Conservation (phyloP, 1,139 yeast genomes). For the Pichia sp. region DNA sequence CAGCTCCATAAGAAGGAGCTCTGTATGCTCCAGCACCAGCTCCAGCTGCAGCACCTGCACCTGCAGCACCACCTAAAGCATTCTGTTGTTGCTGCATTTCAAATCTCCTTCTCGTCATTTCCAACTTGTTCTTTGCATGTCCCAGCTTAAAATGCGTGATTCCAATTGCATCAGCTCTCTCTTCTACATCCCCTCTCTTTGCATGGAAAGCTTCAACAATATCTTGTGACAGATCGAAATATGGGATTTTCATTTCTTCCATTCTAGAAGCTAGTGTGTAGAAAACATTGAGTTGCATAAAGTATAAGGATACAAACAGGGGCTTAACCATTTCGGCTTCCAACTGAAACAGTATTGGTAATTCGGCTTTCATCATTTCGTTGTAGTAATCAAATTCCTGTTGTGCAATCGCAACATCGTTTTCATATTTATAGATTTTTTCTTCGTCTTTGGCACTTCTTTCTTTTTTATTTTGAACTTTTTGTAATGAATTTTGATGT, state of each 20-base stretch:
- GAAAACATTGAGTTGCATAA: slow-evolving; percentile 95
- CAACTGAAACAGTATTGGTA: slow-evolving; percentile 78
- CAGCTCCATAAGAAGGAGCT: slow-evolving; percentile 12
- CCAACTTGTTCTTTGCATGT: slow-evolving; percentile 77
- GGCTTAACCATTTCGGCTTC: slow-evolving; percentile 93
- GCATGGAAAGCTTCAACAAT: slow-evolving; percentile 69
- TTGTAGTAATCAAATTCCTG: slow-evolving; percentile 95
- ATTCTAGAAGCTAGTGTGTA: slow-evolving; percentile 83
- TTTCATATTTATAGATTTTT: slow-evolving; percentile 78
- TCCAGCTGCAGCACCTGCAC: slow-evolving; percentile 24
- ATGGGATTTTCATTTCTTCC: slow-evolving; percentile 96
- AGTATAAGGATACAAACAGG: slow-evolving; percentile 85
- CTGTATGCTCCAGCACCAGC: slow-evolving; percentile 31
- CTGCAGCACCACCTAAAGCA: slow-evolving; percentile 25
- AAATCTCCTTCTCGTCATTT: slow-evolving; percentile 70
- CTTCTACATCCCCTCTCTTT: slow-evolving; percentile 89
- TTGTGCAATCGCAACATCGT: slow-evolving; percentile 82
- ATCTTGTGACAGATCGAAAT: slow-evolving; percentile 79
- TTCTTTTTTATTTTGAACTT: slow-evolving; percentile 76
- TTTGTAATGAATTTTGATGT: slow-evolving; percentile 58
- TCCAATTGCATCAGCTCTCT: slow-evolving; percentile 76
- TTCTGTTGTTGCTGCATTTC: slow-evolving; percentile 37
- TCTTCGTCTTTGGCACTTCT: slow-evolving; percentile 78
- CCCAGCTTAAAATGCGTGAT: slow-evolving; percentile 87
- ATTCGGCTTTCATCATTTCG: slow-evolving; percentile 83